Percentiles rank a stretch among this genome's conserved stretches.
phyloP scores from a whole-genome alignment of 1,284 basidiomycete species.

The Heterobasidion irregulare region DNA sequence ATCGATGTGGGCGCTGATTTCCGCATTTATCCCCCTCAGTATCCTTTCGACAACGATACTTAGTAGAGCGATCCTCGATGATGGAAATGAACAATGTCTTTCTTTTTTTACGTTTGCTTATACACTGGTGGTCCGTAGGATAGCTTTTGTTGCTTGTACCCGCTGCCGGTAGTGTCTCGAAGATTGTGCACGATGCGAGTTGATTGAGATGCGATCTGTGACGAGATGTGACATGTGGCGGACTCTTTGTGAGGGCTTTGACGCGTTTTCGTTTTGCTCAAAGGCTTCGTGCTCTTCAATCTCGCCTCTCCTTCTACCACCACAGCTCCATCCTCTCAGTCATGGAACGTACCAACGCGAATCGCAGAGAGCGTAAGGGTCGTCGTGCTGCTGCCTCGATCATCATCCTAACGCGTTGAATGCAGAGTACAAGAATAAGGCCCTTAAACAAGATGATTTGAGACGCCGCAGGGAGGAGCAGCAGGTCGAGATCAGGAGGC shows the following conservation, averaged over 20 bases:
- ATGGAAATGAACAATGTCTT: not conserved
- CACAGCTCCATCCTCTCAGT: slow-evolving; percentile 9
- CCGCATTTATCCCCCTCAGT: slow-evolving; percentile 28
- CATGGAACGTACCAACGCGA: slow-evolving; percentile 50
- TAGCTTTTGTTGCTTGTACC: not conserved
- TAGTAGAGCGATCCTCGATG: slow-evolving; percentile 17
- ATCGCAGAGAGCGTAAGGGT: slow-evolving; percentile 52
- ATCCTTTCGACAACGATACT: slow-evolving; percentile 57
- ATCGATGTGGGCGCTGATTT: slow-evolving; percentile 2
- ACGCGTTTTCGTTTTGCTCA: slow-evolving; percentile 7
- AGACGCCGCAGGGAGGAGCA: slow-evolving; percentile 93
- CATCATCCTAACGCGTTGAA: slow-evolving; percentile 22
- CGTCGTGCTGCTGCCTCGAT: slow-evolving; percentile 11
- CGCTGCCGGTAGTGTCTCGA: not conserved
- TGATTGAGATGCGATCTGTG: not conserved
- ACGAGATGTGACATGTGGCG: not conserved
- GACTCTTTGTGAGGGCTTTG: not conserved
- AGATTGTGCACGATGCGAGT: not conserved
- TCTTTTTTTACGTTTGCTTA: not conserved
- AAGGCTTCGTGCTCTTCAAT: slow-evolving; percentile 1
- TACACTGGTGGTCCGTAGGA: not conserved
- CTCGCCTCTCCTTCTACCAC: slow-evolving; percentile 2
- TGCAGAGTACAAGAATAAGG: slow-evolving; percentile 70
- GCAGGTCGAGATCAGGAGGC: slow-evolving; percentile 94
- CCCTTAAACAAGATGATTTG: slow-evolving; percentile 81